Evolutionary conservation across 768 basidiomycete genomes (phyloP).

Genomic region (Melanogaster broomeanus): DNA sequence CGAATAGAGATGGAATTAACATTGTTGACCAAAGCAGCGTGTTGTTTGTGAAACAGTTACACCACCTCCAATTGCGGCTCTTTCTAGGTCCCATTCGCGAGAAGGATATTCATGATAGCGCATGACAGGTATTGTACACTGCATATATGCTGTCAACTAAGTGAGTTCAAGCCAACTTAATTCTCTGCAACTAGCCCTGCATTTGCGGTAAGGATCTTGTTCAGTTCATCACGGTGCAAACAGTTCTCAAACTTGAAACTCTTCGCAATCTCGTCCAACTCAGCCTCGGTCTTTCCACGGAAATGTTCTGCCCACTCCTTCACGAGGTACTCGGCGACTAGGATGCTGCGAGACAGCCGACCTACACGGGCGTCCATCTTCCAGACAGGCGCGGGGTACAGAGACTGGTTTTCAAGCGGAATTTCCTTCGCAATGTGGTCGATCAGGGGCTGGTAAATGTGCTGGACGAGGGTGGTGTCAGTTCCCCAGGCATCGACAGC

Average conservation of each 20-base stretch:
- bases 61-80: too few relatives aligned
- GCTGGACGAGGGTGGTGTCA: conserved; percentile 54
- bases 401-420: conserved; percentile 47
- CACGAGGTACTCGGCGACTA: conserved; percentile 71
- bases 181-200: conserved; percentile 22
- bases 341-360: conserved; percentile 63
- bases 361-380: conserved; percentile 54
- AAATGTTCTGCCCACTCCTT: conserved; percentile 77
- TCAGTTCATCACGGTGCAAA: conserved; percentile 65
- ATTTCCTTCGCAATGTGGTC: conserved; percentile 62
- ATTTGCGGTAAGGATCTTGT: conserved; percentile 50
- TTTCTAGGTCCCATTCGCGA: too few relatives aligned
- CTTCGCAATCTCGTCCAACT: conserved; percentile 73
- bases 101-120: too few relatives aligned
- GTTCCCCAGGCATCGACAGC: conserved; percentile 81
- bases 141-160: too few relatives aligned
- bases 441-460: conserved; percentile 65
- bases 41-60: too few relatives aligned
- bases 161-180: neutral
- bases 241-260: conserved; percentile 76
- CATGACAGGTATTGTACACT: too few relatives aligned
- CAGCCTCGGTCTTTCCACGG: conserved; percentile 52
- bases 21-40: too few relatives aligned
- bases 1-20: too few relatives aligned
- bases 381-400: conserved; percentile 70